Evolutionary conservation across 2,329 filamentous ascomycete genomes (phyloP), one percentile per base, ranked within the genome.

Genomic region (Penicillium rolfsii): DNA sequence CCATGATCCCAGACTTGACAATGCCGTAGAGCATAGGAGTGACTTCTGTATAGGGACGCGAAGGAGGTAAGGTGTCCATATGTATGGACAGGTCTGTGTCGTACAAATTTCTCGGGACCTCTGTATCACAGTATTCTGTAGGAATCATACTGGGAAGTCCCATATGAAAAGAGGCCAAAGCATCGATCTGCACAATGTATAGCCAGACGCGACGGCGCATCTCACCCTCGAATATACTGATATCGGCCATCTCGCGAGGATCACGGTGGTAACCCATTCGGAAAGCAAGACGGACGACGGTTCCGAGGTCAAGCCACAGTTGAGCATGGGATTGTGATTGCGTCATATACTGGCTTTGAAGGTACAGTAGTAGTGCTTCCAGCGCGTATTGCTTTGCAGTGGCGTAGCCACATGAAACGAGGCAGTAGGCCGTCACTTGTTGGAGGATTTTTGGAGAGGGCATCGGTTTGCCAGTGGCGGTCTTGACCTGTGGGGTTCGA

Each of bases 211-310:
- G 73, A 5, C 77, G 67, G 35, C 78, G 68, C 69, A 80, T 84
- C 71, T 87, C 85, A 14, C 81, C 84, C 59, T 83, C 78, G 59
- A 85, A 86, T 1, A 80, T 76, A 0, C 81, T 77, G 50, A 86
- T 81, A 48, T 76, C 76, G 2, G 81, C 72, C 64, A 83, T 83
- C 24, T 82, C 80, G 2, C 70, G 77, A 11, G 83, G 77, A 66
- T 87, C 85, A 41, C 85, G 78, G 70, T 87, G 85, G 62, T 85
- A 82, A n/a, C 84, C 85, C 82, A 86, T 86, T 26, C 83, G 77
- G 78, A 86, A 84, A 2, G 85, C 84, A 11, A 62, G 54, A 3
- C 38, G 16, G n/a, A 41, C 38, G 16, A 41, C 38, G 38, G 38
- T 41, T 41, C 38, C 38, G n/a, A 41, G 38, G n/a, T 41, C 38